Evolutionary conservation across 2,329 filamentous ascomycete genomes (phyloP).

Genomic region (Phialophora expanda): DNA sequence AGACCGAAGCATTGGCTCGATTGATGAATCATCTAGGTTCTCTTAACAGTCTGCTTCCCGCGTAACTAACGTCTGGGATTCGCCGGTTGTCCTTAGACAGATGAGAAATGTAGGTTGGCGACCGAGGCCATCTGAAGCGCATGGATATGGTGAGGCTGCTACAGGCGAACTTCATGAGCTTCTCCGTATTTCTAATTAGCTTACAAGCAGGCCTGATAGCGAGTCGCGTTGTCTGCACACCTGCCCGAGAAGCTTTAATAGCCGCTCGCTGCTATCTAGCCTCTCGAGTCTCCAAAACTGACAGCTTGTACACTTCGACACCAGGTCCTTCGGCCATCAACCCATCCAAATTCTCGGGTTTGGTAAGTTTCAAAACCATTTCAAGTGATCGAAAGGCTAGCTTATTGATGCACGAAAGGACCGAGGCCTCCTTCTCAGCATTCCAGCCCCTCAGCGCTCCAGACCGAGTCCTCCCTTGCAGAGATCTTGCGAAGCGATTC

Average conservation of each 20-base stretch:
- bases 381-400: neutral
- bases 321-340: neutral
- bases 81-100: no score
- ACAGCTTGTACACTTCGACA: neutral
- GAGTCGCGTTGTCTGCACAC: neutral
- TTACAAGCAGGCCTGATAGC: neutral
- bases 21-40: neutral
- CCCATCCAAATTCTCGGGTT: neutral
- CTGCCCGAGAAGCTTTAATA: neutral
- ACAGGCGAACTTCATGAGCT: neutral
- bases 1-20: neutral
- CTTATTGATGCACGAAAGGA: neutral
- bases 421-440: neutral
- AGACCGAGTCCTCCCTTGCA: neutral
- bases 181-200: neutral
- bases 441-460: neutral
- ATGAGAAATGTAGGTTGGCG: no score
- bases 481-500: neutral
- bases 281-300: neutral
- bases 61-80: no score
- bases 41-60: no score
- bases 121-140: neutral
- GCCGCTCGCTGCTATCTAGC: neutral
- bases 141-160: neutral
- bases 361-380: neutral